Evolutionary conservation across 305 asterid genomes (phyloP), one percentile per base, ranked within the genome.

Genomic region (Rubia tinctorum): DNA sequence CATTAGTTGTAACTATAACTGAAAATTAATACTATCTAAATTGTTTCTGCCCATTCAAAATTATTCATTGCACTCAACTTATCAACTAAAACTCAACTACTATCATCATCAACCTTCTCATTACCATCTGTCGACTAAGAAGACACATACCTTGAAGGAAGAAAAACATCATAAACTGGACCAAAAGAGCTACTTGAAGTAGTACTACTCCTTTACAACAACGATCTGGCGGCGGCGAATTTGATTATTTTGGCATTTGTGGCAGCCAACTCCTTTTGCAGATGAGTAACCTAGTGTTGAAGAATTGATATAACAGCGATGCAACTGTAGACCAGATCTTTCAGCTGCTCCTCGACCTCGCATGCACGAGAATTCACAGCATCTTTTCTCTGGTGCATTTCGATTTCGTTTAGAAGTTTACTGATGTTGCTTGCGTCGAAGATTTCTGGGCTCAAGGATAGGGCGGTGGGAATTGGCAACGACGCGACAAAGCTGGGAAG

Each of bases 351-450:
- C 74, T 87, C 92, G 30, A 90, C 92, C 71, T 87, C 92, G 74
- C 85, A 87, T 4, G 92, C 88, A 9, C 85, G 83, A 4, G 92
- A 87, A 56, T 76, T 85, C 5, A 87, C 92, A n/a, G n/a, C n/a
- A n/a, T n/a, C n/a, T n/a, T n/a, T n/a, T n/a, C n/a, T n/a, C n/a
- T n/a, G n/a, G n/a, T 3, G 92, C 88, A 60, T 75, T 10, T 71
- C 85, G 66, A 87, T 78, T 25, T 85, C 88, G 56, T 71, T 84
- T 4, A 87, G 83, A 64, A 87, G 82, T 75, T 85, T 87, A 66
- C 86, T 75, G 2, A 87, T 86, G 72, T 87, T 87, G 80, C 92
- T 84, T 6, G 92, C 87, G 2, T 90, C 92, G 78, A 88, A 88
- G 55, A 88, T 75, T 68, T 82, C n/a, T n/a, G n/a, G n/a, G n/a